These are phyloP conservation scores for Ilex paraguariensis DNA, from an alignment of 305 asterid genomes.

Conservation along the genomic window DNA sequence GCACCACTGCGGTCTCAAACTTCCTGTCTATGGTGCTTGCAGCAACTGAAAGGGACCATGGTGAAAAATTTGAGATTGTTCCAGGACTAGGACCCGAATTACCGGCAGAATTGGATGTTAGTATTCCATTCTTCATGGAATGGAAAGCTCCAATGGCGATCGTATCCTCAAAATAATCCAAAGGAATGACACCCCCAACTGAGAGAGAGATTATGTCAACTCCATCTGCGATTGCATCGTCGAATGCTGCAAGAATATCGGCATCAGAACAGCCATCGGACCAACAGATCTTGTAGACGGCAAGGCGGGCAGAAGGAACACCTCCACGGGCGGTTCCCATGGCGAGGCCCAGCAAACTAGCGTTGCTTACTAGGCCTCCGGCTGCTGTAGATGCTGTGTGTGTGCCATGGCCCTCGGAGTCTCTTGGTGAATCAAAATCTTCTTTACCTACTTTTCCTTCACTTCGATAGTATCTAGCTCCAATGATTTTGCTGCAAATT, in stretches of 20 bases:
- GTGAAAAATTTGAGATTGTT: neutral
- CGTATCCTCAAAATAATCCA: neutral
- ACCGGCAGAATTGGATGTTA: neutral
- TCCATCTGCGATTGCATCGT: conserved; percentile 9
- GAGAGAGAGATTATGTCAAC: conserved; percentile 7
- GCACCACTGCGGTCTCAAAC: neutral
- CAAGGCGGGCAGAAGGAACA: conserved; percentile 44
- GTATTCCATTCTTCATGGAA: conserved; percentile 4
- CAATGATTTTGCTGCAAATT: conserved; percentile 39
- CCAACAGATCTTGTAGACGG: conserved; percentile 27
- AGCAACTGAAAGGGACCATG: neutral
- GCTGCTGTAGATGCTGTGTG: conserved; percentile 59
- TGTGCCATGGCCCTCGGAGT: conserved; percentile 35
- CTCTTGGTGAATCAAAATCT: conserved; percentile 17
- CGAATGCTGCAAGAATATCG: conserved; percentile 27
- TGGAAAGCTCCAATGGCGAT: conserved; percentile 4
- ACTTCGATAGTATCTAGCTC: conserved; percentile 30
- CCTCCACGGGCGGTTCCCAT: conserved; percentile 41
- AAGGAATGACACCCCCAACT: neutral
- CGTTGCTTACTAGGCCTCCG: conserved; percentile 28
- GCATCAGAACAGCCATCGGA: neutral
- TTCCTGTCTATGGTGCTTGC: conserved; percentile 1
- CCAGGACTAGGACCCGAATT: neutral
- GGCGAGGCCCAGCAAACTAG: conserved; percentile 32
- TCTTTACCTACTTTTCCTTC: neutral